Evolutionary conservation across 129 eudicot genomes (phyloP), one percentile per base, ranked within the genome.

Genomic region (Arctium lappa): DNA sequence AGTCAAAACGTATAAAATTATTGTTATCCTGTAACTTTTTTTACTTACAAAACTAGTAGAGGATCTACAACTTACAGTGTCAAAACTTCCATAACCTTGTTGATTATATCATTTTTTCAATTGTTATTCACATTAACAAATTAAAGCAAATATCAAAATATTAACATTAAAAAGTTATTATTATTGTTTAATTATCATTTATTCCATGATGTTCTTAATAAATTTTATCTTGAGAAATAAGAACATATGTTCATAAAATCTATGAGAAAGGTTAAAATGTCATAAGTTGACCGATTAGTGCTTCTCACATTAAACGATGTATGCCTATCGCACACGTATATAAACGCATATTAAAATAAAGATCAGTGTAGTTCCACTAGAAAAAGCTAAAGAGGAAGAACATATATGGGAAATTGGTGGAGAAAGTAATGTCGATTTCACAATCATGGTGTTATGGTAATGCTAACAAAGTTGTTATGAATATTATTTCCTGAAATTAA

Each of bases 401-500:
- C 60, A 77, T 32, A 22, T 53, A 53, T 77, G 81, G 27, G 36
- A 18, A 69, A 77, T 76, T 33, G 71, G 27, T 33, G 37, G 65
- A 74, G 56, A 56, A n/a, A 77, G 72, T 70, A 77, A 60, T 34
- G 80, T 77, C 72, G 72, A 60, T 77, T 60, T 33, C 66, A 77
- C 72, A 77, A 60, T 60, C 72, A 77, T 77, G 72, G 50, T 56
- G 81, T 77, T 32, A 16, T 13, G 3, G 7, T 76, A 50, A 77
- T 60, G 34, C 50, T 62, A 77, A 5, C 81, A 42, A 60, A 60
- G 2, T 18, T 60, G 50, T 46, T 77, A 36, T 8, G 4, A 8
- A 31, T 69, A 9, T 32, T 69, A 32, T 69, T 69, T 69, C 31
- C 8, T 5, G 1, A 13, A 69, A 5, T 32, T 31, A 32, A 32